Base-by-base conservation (phyloP, 345 rosid species). In the Euphorbia pulcherrima region DNA sequence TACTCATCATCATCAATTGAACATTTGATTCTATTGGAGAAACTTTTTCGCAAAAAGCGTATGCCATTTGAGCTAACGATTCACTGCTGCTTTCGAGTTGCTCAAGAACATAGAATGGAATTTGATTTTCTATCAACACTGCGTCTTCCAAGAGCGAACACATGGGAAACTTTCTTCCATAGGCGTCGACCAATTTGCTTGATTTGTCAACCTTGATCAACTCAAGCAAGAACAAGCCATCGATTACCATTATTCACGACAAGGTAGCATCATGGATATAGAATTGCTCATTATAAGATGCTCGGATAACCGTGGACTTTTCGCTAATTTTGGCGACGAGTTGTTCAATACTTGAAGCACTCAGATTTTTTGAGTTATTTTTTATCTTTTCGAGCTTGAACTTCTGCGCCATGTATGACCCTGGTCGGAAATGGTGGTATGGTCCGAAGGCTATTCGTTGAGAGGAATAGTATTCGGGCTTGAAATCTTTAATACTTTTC, bases 141-240 rank as follows among this genome's bases (percentile, higher is more conserved):
- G 24, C 50, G 12, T 61, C 65, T 35, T 3, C 23, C 50, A 61
- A 50, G 50, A 61, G 4, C 28, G 13, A 39, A 37, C 65, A 27
- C 20, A 9, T 2, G 6, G 50, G 4, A 61, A 61, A 1, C 14
- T n/a, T 39, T 20, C 46, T 61, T 21, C 65, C 65, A 20, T 24
- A 40, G 23, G 40, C 23, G 29, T 35, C 30, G n/a, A 21, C 10
- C n/a, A 1, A 11, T 16, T 35, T n/a, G n/a, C 1, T 0, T 60
- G 5, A 9, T 29, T 17, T 27, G 4, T 7, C 6, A 1, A 12
- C 8, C 21, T 37, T 14, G 7, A 39, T 39, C 29, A 61, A 35
- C 50, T 23, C 14, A 1, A 39, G 65, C 65, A 61, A 61, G 65
- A 61, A 61, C 7, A 61, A 8, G 21, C 50, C 65, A 39, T 61